phyloP scores from a whole-genome alignment of 768 basidiomycete genomes.

The Boletus fagicola region DNA sequence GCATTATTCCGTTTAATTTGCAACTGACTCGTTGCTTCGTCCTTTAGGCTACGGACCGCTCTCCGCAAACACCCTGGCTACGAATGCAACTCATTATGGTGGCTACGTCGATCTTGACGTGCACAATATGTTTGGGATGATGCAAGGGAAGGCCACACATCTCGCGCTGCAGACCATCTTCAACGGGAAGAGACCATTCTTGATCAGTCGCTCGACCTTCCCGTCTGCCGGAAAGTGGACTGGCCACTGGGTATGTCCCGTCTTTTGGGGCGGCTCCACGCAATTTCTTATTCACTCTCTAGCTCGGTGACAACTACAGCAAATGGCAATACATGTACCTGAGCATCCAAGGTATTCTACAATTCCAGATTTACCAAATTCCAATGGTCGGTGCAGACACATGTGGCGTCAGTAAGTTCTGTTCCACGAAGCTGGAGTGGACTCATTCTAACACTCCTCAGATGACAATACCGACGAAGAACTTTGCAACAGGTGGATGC shows the following conservation, averaged over 20 bases:
- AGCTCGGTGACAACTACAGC: slow-evolving; percentile 78
- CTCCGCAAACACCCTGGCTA: slow-evolving; percentile 56
- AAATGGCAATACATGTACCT: slow-evolving; percentile 70
- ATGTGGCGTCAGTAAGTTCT: slow-evolving; percentile 32
- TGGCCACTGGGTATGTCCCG: slow-evolving; percentile 59
- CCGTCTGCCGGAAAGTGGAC: slow-evolving; percentile 67
- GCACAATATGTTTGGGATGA: slow-evolving; percentile 70
- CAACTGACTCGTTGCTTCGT: background rate
- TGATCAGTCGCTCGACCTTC: slow-evolving; percentile 70
- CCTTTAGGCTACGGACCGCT: slow-evolving; percentile 49
- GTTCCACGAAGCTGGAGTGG: background rate
- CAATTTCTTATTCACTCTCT: background rate
- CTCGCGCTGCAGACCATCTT: slow-evolving; percentile 52
- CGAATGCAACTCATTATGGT: slow-evolving; percentile 66
- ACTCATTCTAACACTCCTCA: slow-evolving; percentile 7
- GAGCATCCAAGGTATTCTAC: slow-evolving; percentile 72
- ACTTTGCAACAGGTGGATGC: slow-evolving; percentile 84
- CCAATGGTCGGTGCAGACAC: slow-evolving; percentile 84
- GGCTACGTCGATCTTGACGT: slow-evolving; percentile 64
- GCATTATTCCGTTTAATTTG: background rate
- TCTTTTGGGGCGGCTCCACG: background rate
- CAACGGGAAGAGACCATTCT: slow-evolving; percentile 63
- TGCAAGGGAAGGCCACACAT: slow-evolving; percentile 69
- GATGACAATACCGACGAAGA: slow-evolving; percentile 72
- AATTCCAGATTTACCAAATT: slow-evolving; percentile 82